Percentiles rank a stretch among this genome's conserved stretches.
Conservation (phyloP, 2,329 filamentous ascomycete species). For the Periconia digitata region DNA sequence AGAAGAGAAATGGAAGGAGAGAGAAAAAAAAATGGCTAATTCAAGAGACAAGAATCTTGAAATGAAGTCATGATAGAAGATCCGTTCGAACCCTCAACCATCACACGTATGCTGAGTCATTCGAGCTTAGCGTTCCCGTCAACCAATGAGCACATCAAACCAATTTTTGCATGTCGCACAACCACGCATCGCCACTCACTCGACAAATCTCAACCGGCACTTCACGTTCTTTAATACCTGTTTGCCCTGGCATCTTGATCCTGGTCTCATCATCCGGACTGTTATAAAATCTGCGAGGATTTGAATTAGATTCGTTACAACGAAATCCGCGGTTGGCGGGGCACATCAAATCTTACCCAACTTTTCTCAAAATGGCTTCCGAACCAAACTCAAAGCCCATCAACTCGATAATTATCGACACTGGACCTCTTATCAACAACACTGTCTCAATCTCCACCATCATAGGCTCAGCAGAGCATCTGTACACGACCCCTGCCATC, state of each 20-base stretch:
- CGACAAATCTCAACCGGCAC: not conserved
- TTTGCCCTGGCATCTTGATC: not conserved
- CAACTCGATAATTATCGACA: slow-evolving; percentile 83
- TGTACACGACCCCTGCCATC: slow-evolving; percentile 76
- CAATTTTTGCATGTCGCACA: not conserved
- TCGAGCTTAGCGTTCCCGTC: not conserved
- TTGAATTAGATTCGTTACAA: not conserved
- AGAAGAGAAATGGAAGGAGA: no score
- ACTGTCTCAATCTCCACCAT: slow-evolving; percentile 83
- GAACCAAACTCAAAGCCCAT: slow-evolving; percentile 62
- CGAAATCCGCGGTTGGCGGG: not conserved
- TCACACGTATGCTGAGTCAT: not conserved
- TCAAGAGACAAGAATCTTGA: not conserved
- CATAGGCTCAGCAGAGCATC: slow-evolving; percentile 68
- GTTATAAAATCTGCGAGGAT: not conserved
- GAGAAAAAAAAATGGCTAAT: no score
- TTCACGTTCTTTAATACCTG: not conserved
- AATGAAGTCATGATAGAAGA: not conserved
- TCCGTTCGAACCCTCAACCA: not conserved
- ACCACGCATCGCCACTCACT: not conserved
- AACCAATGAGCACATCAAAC: not conserved
- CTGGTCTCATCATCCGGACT: not conserved
- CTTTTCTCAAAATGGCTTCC: slow-evolving; percentile 20
- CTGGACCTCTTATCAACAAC: slow-evolving; percentile 92
- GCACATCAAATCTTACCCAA: not conserved